phyloP scores from a whole-genome alignment of 306 rosid genomes.

The Prunus mume region DNA sequence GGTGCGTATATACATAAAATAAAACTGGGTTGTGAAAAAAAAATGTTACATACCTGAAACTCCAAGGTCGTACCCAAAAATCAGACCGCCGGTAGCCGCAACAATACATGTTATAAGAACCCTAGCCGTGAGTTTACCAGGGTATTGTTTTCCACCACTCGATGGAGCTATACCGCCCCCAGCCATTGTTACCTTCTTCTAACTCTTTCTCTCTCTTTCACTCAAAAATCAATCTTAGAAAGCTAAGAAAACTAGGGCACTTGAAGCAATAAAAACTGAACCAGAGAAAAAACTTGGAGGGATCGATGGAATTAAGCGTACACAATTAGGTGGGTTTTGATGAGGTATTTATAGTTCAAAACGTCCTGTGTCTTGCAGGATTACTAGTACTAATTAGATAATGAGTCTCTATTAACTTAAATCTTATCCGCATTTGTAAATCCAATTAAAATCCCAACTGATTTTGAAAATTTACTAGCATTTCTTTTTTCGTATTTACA shows the following conservation, averaged over 20 bases:
- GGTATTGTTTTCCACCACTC: conserved; percentile 31
- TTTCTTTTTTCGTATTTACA: too few species aligned
- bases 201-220: neutral
- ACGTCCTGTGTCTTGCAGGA: too few species aligned
- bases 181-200: conserved; percentile 16
- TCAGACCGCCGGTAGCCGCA: conserved; percentile 72
- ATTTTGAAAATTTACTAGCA: too few species aligned
- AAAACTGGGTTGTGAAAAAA: neutral
- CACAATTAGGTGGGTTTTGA: too few species aligned
- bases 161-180: conserved; percentile 18
- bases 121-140: conserved; percentile 44
- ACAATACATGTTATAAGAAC: conserved; percentile 50
- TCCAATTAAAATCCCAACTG: too few species aligned
- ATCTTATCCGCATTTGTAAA: too few species aligned
- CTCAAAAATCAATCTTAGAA: neutral
- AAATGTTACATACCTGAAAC: conserved; percentile 53
- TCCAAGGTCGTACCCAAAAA: conserved; percentile 85
- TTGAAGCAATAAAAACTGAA: neutral
- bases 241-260: neutral
- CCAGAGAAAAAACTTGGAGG: too few species aligned
- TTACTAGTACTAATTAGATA: too few species aligned
- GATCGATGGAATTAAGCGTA: too few species aligned
- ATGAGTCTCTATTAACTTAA: too few species aligned
- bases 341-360: neutral
- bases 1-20: neutral